Evolutionary conservation across 768 basidiomycete genomes (phyloP).

Genomic region (Auricularia sp.): DNA sequence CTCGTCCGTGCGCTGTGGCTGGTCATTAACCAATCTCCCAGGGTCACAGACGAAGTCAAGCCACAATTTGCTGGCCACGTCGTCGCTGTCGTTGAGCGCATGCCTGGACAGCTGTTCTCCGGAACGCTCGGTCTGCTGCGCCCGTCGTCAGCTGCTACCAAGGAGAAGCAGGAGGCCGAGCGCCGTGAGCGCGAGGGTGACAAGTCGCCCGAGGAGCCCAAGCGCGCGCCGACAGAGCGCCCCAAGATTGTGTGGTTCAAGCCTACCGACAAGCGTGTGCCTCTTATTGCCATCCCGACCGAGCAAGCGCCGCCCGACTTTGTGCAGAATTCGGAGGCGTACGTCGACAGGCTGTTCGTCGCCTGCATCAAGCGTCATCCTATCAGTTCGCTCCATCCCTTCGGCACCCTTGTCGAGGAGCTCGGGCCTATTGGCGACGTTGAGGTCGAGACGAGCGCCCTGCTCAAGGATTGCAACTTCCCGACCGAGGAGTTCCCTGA

Average conservation of each 20-base stretch:
- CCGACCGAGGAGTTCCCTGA: constrained; percentile 96
- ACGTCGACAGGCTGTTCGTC: constrained; percentile 86
- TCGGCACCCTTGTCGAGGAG: constrained; percentile 96
- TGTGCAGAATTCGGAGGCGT: constrained; percentile 85
- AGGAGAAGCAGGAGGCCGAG: constrained; percentile 98
- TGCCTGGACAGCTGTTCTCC: constrained; percentile 97
- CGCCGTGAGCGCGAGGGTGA: constrained; percentile 95
- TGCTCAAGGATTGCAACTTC: constrained; percentile 98
- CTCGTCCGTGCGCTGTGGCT: constrained; percentile 1
- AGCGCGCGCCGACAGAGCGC: constrained; percentile 69
- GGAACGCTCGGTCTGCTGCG: constrained; percentile 92
- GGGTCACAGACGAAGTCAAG: constrained; percentile 95
- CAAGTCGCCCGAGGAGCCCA: constrained; percentile 64
- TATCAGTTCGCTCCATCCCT: constrained; percentile 95
- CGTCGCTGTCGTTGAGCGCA: constrained; percentile 98
- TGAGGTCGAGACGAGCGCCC: constrained; percentile 93
- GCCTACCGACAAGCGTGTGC: constrained; percentile 97
- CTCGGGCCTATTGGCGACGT: constrained; percentile 97
- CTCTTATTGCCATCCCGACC: constrained; percentile 95
- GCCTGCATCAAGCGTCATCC: constrained; percentile 98
- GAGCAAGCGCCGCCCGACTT: constrained; percentile 97
- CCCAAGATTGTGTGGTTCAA: constrained; percentile 99
- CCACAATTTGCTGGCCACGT: constrained; percentile 98
- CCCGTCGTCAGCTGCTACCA: constrained; percentile 93
- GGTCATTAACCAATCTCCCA: constrained; percentile 21